phyloP scores from a whole-genome alignment of 2,329 filamentous ascomycete species.

The Monilinia vaccinii-corymbosi region DNA sequence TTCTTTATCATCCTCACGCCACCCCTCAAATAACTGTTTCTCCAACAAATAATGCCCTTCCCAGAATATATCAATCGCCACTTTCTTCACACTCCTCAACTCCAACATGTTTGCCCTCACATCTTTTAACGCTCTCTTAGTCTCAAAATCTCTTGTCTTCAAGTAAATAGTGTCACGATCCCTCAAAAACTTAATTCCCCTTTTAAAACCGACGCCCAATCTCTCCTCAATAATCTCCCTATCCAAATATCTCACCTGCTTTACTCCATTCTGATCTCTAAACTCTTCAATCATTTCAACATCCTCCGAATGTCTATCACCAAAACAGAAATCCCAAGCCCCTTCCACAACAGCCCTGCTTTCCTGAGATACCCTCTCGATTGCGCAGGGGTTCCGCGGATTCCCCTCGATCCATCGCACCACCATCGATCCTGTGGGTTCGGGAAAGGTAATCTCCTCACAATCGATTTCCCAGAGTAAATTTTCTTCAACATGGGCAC shows the following conservation, averaged over 20 bases:
- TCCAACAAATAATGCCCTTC: neutral
- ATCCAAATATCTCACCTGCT: neutral
- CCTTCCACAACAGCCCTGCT: neutral
- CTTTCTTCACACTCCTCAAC: neutral
- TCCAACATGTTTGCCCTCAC: neutral
- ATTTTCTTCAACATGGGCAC: neutral
- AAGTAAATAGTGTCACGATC: conserved; percentile 2
- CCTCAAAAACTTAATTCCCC: neutral
- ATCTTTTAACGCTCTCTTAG: neutral
- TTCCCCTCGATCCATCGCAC: neutral
- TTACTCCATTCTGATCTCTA: neutral
- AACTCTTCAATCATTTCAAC: neutral
- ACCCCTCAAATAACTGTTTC: conserved; percentile 2
- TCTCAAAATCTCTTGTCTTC: neutral
- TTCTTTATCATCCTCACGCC: neutral
- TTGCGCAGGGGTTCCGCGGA: neutral
- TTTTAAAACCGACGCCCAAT: neutral
- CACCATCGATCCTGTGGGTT: conserved; percentile 2
- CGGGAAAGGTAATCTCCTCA: neutral
- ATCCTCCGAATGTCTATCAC: neutral
- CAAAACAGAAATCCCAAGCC: conserved; percentile 1
- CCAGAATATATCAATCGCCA: neutral
- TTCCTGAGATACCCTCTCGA: neutral
- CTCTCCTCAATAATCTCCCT: neutral
- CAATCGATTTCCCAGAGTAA: conserved; percentile 1